Conservation (phyloP, 1,284 basidiomycete genomes). For the Laetiporus sulphureus region DNA sequence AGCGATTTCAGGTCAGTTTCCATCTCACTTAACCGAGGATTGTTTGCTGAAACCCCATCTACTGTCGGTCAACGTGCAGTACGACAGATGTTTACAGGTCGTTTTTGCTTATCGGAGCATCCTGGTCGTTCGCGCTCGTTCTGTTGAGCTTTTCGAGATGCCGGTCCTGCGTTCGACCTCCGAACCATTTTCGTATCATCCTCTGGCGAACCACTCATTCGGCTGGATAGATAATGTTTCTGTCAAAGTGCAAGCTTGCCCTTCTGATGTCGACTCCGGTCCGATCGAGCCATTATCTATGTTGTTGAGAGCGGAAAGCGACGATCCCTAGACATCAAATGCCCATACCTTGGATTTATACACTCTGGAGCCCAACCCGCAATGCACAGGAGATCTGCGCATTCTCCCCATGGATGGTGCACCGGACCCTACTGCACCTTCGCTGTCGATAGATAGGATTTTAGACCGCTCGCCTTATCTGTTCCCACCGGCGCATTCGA, state of each 20-base stretch:
- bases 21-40: not conserved
- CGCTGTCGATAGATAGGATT: not conserved
- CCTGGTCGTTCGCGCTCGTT: slow-evolving; percentile 50
- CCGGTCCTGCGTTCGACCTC: slow-evolving; percentile 27
- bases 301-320: slow-evolving; percentile 46
- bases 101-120: slow-evolving; percentile 39
- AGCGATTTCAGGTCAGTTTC: slow-evolving; percentile 31
- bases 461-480: slow-evolving; percentile 24
- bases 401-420: too few species aligned
- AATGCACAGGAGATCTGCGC: slow-evolving; percentile 14
- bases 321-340: slow-evolving; percentile 51
- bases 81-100: slow-evolving; percentile 45
- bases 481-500: slow-evolving; percentile 35
- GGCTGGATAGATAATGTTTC: slow-evolving; percentile 58
- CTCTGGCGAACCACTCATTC: slow-evolving; percentile 43
- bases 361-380: slow-evolving; percentile 32
- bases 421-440: too few species aligned
- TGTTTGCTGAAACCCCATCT: too few species aligned
- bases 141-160: slow-evolving; percentile 46
- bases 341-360: slow-evolving; percentile 42
- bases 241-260: slow-evolving; percentile 11
- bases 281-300: slow-evolving; percentile 33
- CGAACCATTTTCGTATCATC: slow-evolving; percentile 23
- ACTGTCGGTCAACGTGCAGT: slow-evolving; percentile 13
- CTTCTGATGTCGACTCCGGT: not conserved